Conservation (phyloP, 208 protist genomes). For the Wallacemonas sp. region DNA sequence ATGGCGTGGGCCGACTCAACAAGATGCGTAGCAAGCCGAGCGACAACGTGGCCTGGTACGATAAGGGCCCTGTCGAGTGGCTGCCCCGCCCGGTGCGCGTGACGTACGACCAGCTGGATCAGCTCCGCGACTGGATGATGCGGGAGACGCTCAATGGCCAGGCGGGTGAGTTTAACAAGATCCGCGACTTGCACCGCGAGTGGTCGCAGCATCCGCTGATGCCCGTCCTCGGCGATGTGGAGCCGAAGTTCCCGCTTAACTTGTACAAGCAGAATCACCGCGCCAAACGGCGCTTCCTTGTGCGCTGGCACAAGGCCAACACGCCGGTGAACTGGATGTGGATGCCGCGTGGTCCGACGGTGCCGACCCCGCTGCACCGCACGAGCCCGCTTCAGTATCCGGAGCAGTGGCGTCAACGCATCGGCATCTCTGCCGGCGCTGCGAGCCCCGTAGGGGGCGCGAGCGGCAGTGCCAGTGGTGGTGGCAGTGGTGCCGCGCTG, state of each 20-base stretch:
- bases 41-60: conserved; percentile 90
- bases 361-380: conserved; percentile 66
- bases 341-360: conserved; percentile 70
- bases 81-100: conserved; percentile 84
- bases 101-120: conserved; percentile 77
- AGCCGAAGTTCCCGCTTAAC: conserved; percentile 89
- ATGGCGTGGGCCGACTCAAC: conserved; percentile 71
- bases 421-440: conserved; percentile 13
- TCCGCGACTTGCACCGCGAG: conserved; percentile 82
- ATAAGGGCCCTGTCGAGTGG: conserved; percentile 91
- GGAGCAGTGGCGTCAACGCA: conserved; percentile 75
- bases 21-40: conserved; percentile 90
- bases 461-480: not conserved
- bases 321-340: conserved; percentile 85
- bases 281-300: conserved; percentile 77
- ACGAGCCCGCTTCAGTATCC: conserved; percentile 68
- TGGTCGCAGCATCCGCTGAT: conserved; percentile 87
- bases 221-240: conserved; percentile 88
- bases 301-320: conserved; percentile 93
- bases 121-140: conserved; percentile 91
- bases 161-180: conserved; percentile 69
- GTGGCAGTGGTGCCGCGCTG: not conserved
- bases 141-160: conserved; percentile 66
- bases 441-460: not conserved
- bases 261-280: conserved; percentile 91